Conservation (phyloP, 1,139 yeast genomes). For the Magnusiomyces fungicola region DNA sequence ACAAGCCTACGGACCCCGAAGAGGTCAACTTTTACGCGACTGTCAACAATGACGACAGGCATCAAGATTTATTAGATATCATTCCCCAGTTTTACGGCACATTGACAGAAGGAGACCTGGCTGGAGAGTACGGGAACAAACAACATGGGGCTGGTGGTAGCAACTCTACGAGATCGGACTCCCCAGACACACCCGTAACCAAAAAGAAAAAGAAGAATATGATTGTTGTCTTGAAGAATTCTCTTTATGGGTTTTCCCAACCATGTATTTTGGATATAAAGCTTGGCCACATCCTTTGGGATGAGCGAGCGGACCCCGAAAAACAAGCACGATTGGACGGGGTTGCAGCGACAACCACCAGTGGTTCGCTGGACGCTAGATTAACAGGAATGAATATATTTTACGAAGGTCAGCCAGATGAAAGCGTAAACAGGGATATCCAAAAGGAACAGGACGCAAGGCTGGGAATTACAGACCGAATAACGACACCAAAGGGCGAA, state of each 20-base stretch:
- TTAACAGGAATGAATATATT: conserved; percentile 82
- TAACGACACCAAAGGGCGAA: conserved; percentile 20
- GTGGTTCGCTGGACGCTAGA: conserved; percentile 66
- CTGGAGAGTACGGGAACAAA: background rate
- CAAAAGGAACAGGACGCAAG: background rate
- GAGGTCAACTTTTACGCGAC: conserved; percentile 67
- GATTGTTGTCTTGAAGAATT: conserved; percentile 11
- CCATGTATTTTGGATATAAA: conserved; percentile 83
- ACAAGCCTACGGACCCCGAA: conserved; percentile 55
- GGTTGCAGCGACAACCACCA: conserved; percentile 68
- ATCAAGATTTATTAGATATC: conserved; percentile 22
- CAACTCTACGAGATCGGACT: conserved; percentile 7
- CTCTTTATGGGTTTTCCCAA: conserved; percentile 40
- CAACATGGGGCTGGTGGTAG: conserved; percentile 5
- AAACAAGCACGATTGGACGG: conserved; percentile 53
- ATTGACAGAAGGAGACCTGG: conserved; percentile 21
- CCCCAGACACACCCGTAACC: conserved; percentile 14
- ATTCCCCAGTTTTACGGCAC: conserved; percentile 40
- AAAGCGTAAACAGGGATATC: conserved; percentile 9
- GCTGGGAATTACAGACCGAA: background rate
- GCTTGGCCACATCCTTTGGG: conserved; percentile 66
- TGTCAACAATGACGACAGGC: conserved; percentile 16
- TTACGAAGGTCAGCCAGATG: conserved; percentile 15
- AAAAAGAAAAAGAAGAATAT: conserved; percentile 12
- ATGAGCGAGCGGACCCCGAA: conserved; percentile 49